Conservation (phyloP, 805 yeast genomes). For the Lipomyces lipofer region DNA sequence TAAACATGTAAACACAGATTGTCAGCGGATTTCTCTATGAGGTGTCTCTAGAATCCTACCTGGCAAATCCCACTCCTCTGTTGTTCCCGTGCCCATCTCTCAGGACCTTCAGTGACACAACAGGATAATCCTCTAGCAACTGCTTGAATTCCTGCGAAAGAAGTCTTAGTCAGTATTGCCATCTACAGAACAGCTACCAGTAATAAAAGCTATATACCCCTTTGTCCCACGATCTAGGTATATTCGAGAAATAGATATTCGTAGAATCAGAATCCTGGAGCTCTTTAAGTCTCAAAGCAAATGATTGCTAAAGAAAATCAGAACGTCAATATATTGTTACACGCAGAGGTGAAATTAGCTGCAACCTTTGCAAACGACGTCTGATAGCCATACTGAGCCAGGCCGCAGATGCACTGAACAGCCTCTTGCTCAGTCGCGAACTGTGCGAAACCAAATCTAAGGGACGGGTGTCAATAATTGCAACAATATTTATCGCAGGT, state of each 20-base stretch:
- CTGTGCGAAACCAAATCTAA: slow-evolving; percentile 46
- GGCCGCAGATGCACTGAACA: slow-evolving; percentile 30
- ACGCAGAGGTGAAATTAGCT: too few species aligned
- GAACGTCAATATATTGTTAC: neutral
- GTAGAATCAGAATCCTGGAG: slow-evolving; percentile 32
- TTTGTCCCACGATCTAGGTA: slow-evolving; percentile 33
- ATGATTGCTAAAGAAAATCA: slow-evolving; percentile 29
- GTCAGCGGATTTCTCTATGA: neutral
- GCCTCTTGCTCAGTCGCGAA: slow-evolving; percentile 38
- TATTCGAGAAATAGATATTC: slow-evolving; percentile 32
- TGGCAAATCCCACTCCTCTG: slow-evolving; percentile 35
- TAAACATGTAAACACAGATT: neutral
- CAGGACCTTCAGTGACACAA: slow-evolving; percentile 30
- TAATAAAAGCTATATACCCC: slow-evolving; percentile 13
- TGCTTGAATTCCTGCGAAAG: slow-evolving; percentile 26
- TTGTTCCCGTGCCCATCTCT: slow-evolving; percentile 31
- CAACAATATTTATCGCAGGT: neutral
- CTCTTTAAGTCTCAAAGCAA: slow-evolving; percentile 29
- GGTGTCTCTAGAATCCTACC: slow-evolving; percentile 9
- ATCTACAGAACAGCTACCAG: neutral
- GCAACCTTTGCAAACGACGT: slow-evolving; percentile 32
- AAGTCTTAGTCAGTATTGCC: neutral
- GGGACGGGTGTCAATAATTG: neutral
- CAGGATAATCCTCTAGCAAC: slow-evolving; percentile 21
- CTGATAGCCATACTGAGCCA: slow-evolving; percentile 33